Conservation (phyloP, 805 yeast species). For the Candida pseudoglaebosa region DNA sequence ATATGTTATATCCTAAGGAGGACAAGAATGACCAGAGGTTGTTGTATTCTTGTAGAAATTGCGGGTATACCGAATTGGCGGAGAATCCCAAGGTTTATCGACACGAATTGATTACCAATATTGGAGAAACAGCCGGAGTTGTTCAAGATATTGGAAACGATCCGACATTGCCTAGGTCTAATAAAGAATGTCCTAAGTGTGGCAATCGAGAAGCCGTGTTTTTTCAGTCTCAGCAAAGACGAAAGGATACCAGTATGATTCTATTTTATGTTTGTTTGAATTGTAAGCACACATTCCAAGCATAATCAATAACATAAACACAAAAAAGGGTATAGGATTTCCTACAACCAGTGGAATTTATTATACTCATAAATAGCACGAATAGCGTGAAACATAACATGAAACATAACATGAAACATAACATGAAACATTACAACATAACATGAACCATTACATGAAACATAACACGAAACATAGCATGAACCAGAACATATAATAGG, state of each 20-base stretch:
- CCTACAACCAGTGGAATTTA: too few relatives aligned
- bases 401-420: too few relatives aligned
- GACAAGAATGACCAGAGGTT: constrained; percentile 75
- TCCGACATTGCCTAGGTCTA: constrained; percentile 96
- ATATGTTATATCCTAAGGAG: constrained; percentile 96
- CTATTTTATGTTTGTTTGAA: constrained; percentile 87
- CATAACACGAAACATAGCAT: too few relatives aligned
- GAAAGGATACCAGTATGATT: constrained; percentile 94
- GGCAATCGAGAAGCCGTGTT: constrained; percentile 87
- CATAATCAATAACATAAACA: constrained; percentile 7
- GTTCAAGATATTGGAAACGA: constrained; percentile 94
- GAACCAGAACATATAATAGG: too few relatives aligned
- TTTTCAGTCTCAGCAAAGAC: constrained; percentile 92
- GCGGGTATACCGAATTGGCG: constrained; percentile 90
- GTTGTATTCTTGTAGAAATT: constrained; percentile 89
- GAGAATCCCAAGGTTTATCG: constrained; percentile 83
- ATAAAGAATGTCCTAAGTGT: constrained; percentile 90
- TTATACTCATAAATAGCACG: too few relatives aligned
- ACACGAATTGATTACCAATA: constrained; percentile 86
- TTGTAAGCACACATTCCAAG: constrained; percentile 72
- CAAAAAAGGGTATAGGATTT: too few relatives aligned
- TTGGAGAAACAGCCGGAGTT: constrained; percentile 95
- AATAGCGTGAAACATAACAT: too few relatives aligned
- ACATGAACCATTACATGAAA: too few relatives aligned
- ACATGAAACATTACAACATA: too few relatives aligned